Percentiles rank a stretch among this genome's conserved stretches.
phyloP scores from a whole-genome alignment of 371 early-diverging fungal species.

The Apophysomyces elegans region DNA sequence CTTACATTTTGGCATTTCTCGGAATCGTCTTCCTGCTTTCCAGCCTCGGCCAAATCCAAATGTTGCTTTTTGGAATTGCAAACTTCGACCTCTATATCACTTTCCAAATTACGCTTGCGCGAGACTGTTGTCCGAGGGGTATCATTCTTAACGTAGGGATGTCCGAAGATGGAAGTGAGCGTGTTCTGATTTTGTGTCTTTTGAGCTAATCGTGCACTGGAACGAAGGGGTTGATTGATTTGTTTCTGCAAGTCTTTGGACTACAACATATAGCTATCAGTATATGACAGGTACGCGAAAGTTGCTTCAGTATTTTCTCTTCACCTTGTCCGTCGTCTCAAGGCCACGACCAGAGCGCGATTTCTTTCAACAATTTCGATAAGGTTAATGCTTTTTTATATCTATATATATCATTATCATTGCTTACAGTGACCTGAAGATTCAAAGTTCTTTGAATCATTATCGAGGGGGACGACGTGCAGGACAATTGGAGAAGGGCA shows the following conservation, averaged over 20 bases:
- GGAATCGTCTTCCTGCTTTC: not conserved
- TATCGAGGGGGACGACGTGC: not conserved
- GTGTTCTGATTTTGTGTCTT: not conserved
- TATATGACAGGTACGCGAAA: not conserved
- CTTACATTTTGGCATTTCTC: not conserved
- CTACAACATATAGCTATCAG: not conserved
- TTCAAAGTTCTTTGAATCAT: constrained; percentile 11
- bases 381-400: not conserved
- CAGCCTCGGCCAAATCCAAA: not conserved
- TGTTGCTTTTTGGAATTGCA: not conserved
- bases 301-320: not conserved
- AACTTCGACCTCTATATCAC: not conserved
- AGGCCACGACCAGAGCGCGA: not conserved
- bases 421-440: not conserved
- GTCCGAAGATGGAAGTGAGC: constrained; percentile 2
- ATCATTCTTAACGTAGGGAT: not conserved
- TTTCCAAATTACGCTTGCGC: not conserved
- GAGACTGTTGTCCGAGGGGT: not conserved
- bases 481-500: not conserved
- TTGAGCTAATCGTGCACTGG: not conserved
- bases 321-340: constrained; percentile 1
- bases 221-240: not conserved
- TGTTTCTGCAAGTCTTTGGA: not conserved
- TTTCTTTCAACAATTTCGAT: not conserved
- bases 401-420: too few relatives aligned